A percentile compares a stretch with the other conserved stretches of the same genome.
phyloP scores from a whole-genome alignment of 306 rosid genomes.

The Amphicarpaea edgeworthii region DNA sequence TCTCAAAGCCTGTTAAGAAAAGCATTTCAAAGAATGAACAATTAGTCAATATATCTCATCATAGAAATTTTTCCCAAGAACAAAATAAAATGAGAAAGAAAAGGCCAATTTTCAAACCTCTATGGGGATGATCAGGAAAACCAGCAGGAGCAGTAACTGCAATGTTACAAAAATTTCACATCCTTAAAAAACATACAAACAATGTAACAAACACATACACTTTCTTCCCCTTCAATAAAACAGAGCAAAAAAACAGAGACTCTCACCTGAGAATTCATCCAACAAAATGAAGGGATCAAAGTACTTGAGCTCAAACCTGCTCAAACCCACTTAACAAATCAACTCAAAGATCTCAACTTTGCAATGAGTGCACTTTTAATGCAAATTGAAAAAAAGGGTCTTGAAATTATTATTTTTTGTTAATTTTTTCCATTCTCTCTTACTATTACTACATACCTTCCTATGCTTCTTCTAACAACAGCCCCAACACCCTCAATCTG shows the following conservation, averaged over 20 bases:
- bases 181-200: slow-evolving; percentile 16
- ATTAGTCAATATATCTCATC: slow-evolving; percentile 38
- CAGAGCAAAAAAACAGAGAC: slow-evolving; percentile 42
- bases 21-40: slow-evolving; percentile 30
- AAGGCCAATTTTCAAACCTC: slow-evolving; percentile 63
- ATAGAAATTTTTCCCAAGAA: slow-evolving; percentile 2
- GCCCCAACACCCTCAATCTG: slow-evolving; percentile 82
- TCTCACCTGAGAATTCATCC: slow-evolving; percentile 94
- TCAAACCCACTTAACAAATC: background rate
- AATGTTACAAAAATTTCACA: slow-evolving; percentile 36
- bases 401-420: background rate
- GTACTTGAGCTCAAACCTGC: slow-evolving; percentile 89
- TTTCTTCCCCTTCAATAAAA: slow-evolving; percentile 1
- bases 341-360: slow-evolving; percentile 17
- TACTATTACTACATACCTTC: slow-evolving; percentile 56
- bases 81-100: background rate
- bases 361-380: background rate
- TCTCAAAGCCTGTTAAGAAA: slow-evolving; percentile 81
- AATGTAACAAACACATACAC: background rate
- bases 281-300: slow-evolving; percentile 92
- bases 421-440: background rate
- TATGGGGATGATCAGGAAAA: slow-evolving; percentile 97
- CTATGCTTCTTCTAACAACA: slow-evolving; percentile 86
- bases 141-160: slow-evolving; percentile 97
- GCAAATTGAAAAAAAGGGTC: slow-evolving; percentile 2